Percentiles rank a stretch among this genome's conserved stretches.
Evolutionary conservation across 345 rosid genomes (phyloP).

Genomic region (Populus ilicifolia): DNA sequence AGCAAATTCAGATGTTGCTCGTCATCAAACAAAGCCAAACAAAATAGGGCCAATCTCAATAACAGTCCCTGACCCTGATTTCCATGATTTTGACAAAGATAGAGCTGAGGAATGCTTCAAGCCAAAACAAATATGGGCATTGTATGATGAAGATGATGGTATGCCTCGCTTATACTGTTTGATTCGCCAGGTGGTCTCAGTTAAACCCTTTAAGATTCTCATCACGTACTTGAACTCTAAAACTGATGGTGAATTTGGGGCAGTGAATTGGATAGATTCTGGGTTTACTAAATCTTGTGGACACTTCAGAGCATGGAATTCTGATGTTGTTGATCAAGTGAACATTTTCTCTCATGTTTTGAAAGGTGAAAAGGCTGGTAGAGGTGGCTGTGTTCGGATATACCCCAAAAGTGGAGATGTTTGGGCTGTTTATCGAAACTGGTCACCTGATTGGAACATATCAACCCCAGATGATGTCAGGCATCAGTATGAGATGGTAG

Average conservation of each 20-base stretch:
- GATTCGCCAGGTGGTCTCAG: conserved; percentile 72
- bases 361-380: conserved; percentile 78
- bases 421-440: conserved; percentile 91
- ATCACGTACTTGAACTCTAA: conserved; percentile 88
- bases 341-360: conserved; percentile 90
- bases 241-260: conserved; percentile 81
- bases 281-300: conserved; percentile 98
- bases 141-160: conserved; percentile 94
- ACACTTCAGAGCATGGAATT: conserved; percentile 78
- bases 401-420: conserved; percentile 84
- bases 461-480: conserved; percentile 78
- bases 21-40: conserved; percentile 33
- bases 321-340: conserved; percentile 82
- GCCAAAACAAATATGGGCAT: conserved; percentile 95
- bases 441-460: conserved; percentile 81
- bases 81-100: conserved; percentile 90
- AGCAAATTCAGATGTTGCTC: conserved; percentile 21
- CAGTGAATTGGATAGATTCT: conserved; percentile 72
- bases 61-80: conserved; percentile 88
- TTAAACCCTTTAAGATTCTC: conserved; percentile 79
- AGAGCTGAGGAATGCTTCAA: conserved; percentile 87
- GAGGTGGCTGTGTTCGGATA: conserved; percentile 97
- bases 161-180: conserved; percentile 96
- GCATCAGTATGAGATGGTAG: conserved; percentile 96
- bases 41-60: conserved; percentile 51